Evolutionary conservation across 2,329 filamentous ascomycete species (phyloP).

Genomic region (Grosmannia clavigera): DNA sequence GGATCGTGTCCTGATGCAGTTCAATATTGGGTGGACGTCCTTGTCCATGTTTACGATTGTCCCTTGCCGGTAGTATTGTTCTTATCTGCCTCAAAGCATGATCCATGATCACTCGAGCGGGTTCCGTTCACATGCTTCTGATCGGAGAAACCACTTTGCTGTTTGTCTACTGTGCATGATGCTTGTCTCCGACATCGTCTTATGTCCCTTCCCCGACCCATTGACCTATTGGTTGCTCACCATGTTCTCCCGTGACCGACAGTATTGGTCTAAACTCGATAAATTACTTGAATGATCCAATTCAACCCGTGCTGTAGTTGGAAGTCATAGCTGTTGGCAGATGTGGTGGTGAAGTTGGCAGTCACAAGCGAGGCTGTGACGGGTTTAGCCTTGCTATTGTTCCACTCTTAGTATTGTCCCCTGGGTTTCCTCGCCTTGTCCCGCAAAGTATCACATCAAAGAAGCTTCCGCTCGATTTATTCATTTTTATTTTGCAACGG

Average conservation of each 20-base stretch:
- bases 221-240: background rate
- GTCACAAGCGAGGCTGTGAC: background rate
- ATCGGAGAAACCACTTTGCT: no score
- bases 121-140: background rate
- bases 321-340: background rate
- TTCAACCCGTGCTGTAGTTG: background rate
- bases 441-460: background rate
- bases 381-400: slow-evolving; percentile 7
- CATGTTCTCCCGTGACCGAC: background rate
- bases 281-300: background rate
- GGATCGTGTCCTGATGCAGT: background rate
- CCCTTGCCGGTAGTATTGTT: slow-evolving; percentile 14
- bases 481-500: background rate
- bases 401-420: slow-evolving; percentile 9
- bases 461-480: background rate
- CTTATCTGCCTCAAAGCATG: background rate
- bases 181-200: background rate
- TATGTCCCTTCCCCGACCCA: background rate
- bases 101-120: background rate
- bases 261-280: background rate
- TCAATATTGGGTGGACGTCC: background rate
- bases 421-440: background rate
- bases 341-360: background rate
- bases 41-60: slow-evolving; percentile 6
- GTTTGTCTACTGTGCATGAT: no score